Evolutionary conservation across 2,329 filamentous ascomycete genomes (phyloP).

Genomic region (Emmonsiellopsis sp.): DNA sequence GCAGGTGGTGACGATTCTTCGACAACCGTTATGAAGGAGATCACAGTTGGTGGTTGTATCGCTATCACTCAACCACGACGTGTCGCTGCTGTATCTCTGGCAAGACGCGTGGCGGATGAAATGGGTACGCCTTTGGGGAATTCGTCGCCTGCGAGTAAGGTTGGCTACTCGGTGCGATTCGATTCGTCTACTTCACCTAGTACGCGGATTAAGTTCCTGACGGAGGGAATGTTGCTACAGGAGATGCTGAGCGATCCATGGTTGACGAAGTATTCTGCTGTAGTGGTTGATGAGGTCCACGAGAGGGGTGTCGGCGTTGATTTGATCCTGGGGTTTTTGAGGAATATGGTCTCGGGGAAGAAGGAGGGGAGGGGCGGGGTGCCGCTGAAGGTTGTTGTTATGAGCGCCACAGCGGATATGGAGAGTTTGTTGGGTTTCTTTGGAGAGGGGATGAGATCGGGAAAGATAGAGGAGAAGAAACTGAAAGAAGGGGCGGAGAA

Average conservation of each 20-base stretch:
- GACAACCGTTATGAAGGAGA: conserved; percentile 25
- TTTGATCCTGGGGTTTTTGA: conserved; percentile 77
- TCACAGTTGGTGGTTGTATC: conserved; percentile 64
- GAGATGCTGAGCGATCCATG: conserved; percentile 81
- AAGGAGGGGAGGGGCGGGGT: conserved; percentile 58
- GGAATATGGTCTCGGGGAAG: conserved; percentile 55
- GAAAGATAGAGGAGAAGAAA: conserved; percentile 4
- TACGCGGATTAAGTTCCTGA: conserved; percentile 87
- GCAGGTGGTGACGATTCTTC: background rate
- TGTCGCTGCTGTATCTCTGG: conserved; percentile 86
- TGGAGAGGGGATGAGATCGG: conserved; percentile 21
- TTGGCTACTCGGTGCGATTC: conserved; percentile 93
- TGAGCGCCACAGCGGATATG: conserved; percentile 94
- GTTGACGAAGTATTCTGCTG: conserved; percentile 74
- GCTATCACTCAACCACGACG: conserved; percentile 90
- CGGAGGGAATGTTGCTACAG: conserved; percentile 91
- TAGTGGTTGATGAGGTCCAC: conserved; percentile 94
- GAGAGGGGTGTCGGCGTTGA: conserved; percentile 94
- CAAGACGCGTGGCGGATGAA: conserved; percentile 77
- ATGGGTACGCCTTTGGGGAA: conserved; percentile 56
- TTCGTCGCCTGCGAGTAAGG: conserved; percentile 50
- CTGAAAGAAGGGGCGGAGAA: conserved; percentile 4
- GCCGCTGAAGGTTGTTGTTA: conserved; percentile 80
- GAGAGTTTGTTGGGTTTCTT: conserved; percentile 72
- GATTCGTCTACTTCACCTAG: conserved; percentile 74